Percentiles rank a stretch among this genome's conserved stretches.
Evolutionary conservation across 371 early-diverging fungal genomes (phyloP).

Genomic region (Batrachochytrium dendrobatidis): DNA sequence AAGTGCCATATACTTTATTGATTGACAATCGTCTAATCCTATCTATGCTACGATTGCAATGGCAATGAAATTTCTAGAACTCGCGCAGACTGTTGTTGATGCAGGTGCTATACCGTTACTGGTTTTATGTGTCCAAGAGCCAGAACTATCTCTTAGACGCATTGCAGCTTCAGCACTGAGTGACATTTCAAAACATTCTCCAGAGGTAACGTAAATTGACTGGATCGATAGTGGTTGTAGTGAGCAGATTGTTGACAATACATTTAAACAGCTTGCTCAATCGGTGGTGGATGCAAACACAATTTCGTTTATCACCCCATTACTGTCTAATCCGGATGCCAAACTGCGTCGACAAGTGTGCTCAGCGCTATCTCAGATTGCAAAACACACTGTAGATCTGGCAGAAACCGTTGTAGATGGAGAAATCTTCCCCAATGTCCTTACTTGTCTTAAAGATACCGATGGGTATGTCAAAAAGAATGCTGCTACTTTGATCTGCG

Average conservation of each 20-base stretch:
- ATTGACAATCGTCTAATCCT: background rate
- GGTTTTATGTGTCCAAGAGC: slow-evolving; percentile 50
- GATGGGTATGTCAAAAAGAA: slow-evolving; percentile 44
- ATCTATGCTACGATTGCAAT: background rate
- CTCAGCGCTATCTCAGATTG: slow-evolving; percentile 42
- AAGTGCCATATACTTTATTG: background rate
- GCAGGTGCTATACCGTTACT: slow-evolving; percentile 47
- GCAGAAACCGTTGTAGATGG: slow-evolving; percentile 50
- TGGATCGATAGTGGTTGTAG: too few relatives aligned
- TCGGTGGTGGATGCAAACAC: slow-evolving; percentile 45
- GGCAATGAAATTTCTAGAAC: slow-evolving; percentile 22
- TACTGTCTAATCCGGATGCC: slow-evolving; percentile 40
- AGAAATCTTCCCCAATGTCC: slow-evolving; percentile 44
- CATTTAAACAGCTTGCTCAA: slow-evolving; percentile 40
- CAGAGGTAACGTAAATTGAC: slow-evolving; percentile 30
- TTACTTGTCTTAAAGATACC: slow-evolving; percentile 38
- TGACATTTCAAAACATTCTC: slow-evolving; percentile 48
- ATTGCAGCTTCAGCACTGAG: slow-evolving; percentile 48
- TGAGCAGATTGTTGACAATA: too few relatives aligned
- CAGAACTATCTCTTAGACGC: slow-evolving; percentile 40
- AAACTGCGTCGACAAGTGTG: slow-evolving; percentile 46
- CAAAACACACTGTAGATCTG: slow-evolving; percentile 48
- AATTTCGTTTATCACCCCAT: slow-evolving; percentile 38
- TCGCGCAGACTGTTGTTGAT: slow-evolving; percentile 46
- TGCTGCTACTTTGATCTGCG: slow-evolving; percentile 46